These are phyloP conservation scores for Picea sitchensis DNA, from an alignment of 75 land plant species.

Conservation along the genomic window DNA sequence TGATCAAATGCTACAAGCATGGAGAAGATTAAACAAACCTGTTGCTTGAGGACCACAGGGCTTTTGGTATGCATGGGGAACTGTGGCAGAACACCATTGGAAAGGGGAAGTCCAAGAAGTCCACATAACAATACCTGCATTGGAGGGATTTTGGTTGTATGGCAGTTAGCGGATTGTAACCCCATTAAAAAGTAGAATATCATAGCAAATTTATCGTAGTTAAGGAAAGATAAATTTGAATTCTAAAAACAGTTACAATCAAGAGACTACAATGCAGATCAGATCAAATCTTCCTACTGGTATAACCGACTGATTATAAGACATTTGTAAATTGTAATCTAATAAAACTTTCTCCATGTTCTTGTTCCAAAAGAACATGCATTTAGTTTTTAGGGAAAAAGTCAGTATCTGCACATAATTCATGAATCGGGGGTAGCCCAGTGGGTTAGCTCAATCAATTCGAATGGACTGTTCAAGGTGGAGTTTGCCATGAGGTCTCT, in stretches of 20 bases:
- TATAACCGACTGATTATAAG: too few species aligned
- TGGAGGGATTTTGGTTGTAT: background rate
- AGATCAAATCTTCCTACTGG: too few species aligned
- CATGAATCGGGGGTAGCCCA: too few species aligned
- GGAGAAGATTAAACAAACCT: constrained; percentile 31
- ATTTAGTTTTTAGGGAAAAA: background rate
- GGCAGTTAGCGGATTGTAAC: background rate
- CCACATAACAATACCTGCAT: constrained; percentile 79
- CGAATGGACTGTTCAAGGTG: too few species aligned
- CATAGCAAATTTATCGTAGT: background rate
- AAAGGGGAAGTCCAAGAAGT: constrained; percentile 82
- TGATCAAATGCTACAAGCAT: background rate
- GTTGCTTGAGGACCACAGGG: constrained; percentile 73
- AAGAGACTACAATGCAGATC: too few species aligned
- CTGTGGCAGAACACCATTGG: constrained; percentile 92
- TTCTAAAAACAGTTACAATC: too few species aligned
- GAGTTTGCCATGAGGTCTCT: too few species aligned
- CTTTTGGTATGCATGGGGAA: constrained; percentile 93
- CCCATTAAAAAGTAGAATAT: background rate
- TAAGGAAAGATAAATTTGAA: background rate
- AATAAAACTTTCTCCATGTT: too few species aligned
- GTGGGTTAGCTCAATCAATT: too few species aligned
- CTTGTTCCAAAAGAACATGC: background rate
- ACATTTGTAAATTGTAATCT: too few species aligned
- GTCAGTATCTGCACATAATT: background rate